Conservation (phyloP, 2,329 filamentous ascomycete species). For the Colletotrichum nymphaeae region DNA sequence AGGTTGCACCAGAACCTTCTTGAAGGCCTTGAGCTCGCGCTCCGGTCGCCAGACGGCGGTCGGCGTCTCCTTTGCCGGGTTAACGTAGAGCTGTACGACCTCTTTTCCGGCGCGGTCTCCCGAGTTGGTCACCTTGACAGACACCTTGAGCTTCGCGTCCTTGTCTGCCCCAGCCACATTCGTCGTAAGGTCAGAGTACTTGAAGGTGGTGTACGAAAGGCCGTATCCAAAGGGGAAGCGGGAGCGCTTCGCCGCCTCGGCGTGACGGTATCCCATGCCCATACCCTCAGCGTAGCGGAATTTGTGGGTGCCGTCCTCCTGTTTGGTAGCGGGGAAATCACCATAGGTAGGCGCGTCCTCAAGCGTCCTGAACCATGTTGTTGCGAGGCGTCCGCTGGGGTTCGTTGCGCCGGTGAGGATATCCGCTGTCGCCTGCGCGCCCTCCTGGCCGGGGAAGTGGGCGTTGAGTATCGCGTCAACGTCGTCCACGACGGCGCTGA, state of each 20-base stretch:
- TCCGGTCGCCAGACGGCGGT: slow-evolving; percentile 26
- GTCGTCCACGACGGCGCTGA: slow-evolving; percentile 30
- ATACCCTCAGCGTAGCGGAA: slow-evolving; percentile 14
- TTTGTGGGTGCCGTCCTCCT: slow-evolving; percentile 11
- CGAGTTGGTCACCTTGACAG: slow-evolving; percentile 59
- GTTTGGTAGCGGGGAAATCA: slow-evolving; percentile 27
- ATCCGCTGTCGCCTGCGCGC: slow-evolving; percentile 30
- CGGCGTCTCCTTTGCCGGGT: slow-evolving; percentile 22
- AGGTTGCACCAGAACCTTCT: slow-evolving; percentile 22
- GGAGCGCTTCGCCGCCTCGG: slow-evolving; percentile 15
- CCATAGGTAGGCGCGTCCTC: slow-evolving; percentile 32
- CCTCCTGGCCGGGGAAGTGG: slow-evolving; percentile 34
- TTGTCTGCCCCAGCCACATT: slow-evolving; percentile 34
- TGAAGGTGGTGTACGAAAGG: slow-evolving; percentile 28
- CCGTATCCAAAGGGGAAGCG: slow-evolving; percentile 28
- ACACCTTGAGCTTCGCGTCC: slow-evolving; percentile 37
- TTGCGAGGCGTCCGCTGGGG: slow-evolving; percentile 33
- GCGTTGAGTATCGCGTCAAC: slow-evolving; percentile 31
- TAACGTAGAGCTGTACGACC: slow-evolving; percentile 45
- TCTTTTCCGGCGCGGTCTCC: slow-evolving; percentile 41
- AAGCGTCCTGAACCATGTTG: slow-evolving; percentile 33
- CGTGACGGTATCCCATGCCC: slow-evolving; percentile 26
- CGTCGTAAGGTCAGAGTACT: slow-evolving; percentile 7
- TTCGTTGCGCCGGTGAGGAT: slow-evolving; percentile 27
- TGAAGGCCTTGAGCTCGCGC: slow-evolving; percentile 36